phyloP scores from a whole-genome alignment of 306 rosid species.

The Purshia tridentata region DNA sequence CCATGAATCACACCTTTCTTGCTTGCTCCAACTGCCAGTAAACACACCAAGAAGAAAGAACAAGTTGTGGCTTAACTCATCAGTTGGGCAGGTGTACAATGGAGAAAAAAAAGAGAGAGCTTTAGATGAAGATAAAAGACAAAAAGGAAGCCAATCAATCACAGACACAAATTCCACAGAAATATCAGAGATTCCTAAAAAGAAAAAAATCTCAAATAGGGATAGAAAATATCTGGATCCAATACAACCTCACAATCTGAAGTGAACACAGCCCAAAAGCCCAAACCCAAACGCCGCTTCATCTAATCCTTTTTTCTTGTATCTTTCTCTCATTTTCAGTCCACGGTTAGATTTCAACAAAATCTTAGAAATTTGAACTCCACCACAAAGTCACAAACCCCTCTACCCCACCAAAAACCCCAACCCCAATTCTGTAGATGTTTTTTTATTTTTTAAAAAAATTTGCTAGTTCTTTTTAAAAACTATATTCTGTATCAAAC shows the following conservation, averaged over 20 bases:
- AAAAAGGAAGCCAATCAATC: conserved; percentile 17
- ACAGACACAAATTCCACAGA: conserved; percentile 21
- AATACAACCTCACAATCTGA: conserved; percentile 13
- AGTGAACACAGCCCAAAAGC: conserved; percentile 16
- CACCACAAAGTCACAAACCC: conserved; percentile 23
- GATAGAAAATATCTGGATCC: conserved; percentile 44
- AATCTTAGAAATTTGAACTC: not conserved
- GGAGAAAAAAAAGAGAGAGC: not conserved
- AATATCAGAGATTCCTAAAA: conserved; percentile 23
- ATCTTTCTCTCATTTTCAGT: conserved; percentile 16
- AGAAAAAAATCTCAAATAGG: conserved; percentile 20
- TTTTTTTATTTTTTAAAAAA: no score
- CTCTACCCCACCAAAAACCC: conserved; percentile 15
- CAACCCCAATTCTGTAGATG: not conserved
- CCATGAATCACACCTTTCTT: conserved; percentile 45
- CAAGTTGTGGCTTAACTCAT: not conserved
- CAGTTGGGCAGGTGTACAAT: not conserved
- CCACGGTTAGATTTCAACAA: conserved; percentile 12
- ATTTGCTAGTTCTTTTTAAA: not conserved
- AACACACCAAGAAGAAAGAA: not conserved
- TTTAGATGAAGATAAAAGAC: not conserved
- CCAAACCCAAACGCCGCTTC: conserved; percentile 36
- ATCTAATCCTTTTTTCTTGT: conserved; percentile 23
- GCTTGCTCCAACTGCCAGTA: conserved; percentile 16
- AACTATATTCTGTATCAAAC: not conserved